Conservation (phyloP, 2,329 filamentous ascomycete species). For the Tolypocladium amazonense region DNA sequence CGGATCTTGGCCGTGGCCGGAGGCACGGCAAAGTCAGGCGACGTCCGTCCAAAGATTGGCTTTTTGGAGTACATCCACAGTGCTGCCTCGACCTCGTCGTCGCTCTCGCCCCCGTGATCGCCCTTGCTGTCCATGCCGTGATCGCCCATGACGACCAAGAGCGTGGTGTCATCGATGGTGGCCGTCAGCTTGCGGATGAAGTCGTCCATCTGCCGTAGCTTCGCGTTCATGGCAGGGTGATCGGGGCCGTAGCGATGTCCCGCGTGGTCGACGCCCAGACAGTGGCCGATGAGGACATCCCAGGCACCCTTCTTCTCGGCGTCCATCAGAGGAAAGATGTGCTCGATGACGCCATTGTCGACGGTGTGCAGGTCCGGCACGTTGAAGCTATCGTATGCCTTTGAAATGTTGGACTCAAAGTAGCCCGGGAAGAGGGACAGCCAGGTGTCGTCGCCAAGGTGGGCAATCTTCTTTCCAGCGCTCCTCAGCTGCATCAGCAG, state of each 20-base stretch:
- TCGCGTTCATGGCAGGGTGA: slow-evolving; percentile 82
- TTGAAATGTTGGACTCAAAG: slow-evolving; percentile 78
- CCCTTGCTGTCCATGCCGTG: slow-evolving; percentile 98
- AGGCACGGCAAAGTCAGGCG: slow-evolving; percentile 44
- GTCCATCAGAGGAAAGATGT: slow-evolving; percentile 75
- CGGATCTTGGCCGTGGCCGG: slow-evolving; percentile 66
- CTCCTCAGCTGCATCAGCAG: slow-evolving; percentile 55
- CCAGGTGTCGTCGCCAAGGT: slow-evolving; percentile 98
- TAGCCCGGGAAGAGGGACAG: slow-evolving; percentile 86
- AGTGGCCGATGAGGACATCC: slow-evolving; percentile 94
- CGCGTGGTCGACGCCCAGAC: slow-evolving; percentile 91
- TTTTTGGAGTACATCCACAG: slow-evolving; percentile 98
- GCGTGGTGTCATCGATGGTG: slow-evolving; percentile 69
- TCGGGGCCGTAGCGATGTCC: slow-evolving; percentile 93
- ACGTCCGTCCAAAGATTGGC: slow-evolving; percentile 69
- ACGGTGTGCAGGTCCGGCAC: slow-evolving; percentile 97
- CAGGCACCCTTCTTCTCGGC: slow-evolving; percentile 56
- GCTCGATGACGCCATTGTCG: slow-evolving; percentile 86
- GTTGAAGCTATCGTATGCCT: slow-evolving; percentile 92
- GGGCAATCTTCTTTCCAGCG: slow-evolving; percentile 66
- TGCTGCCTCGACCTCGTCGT: slow-evolving; percentile 89
- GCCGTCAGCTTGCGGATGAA: slow-evolving; percentile 64
- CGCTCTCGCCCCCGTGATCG: slow-evolving; percentile 95
- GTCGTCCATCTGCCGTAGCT: slow-evolving; percentile 81
- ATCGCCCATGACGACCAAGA: slow-evolving; percentile 96